Percentiles rank a stretch among this genome's conserved stretches.
These are phyloP conservation scores for Leersia perrieri DNA, from an alignment of 176 grass and related monocot species.

Conservation along the genomic window DNA sequence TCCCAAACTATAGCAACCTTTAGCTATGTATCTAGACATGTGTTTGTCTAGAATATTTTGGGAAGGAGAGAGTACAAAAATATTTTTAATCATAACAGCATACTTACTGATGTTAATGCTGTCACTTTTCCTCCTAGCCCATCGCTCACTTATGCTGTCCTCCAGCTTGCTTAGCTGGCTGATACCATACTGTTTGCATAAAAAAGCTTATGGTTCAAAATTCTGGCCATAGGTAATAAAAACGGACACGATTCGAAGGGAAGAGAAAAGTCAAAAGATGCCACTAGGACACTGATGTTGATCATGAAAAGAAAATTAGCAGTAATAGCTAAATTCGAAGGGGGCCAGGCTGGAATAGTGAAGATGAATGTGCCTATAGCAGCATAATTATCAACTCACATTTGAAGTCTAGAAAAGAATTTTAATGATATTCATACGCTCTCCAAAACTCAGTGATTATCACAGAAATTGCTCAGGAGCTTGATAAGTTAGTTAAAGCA, in stretches of 20 bases:
- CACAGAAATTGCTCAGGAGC: conserved; percentile 4
- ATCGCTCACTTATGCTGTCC: conserved; percentile 94
- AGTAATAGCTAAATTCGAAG: conserved; percentile 3
- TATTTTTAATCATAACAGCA: conserved; percentile 16
- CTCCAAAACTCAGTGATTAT: background rate
- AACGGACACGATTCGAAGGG: conserved; percentile 7
- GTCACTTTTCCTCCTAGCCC: conserved; percentile 71
- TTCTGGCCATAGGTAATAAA: conserved; percentile 12
- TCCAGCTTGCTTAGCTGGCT: conserved; percentile 91
- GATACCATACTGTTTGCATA: conserved; percentile 77
- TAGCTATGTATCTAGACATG: too few species aligned
- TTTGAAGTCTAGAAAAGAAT: background rate
- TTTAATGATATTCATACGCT: background rate
- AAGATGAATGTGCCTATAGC: background rate
- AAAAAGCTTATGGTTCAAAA: conserved; percentile 38
- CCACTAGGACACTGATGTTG: background rate
- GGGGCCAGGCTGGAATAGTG: background rate
- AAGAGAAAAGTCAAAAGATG: background rate
- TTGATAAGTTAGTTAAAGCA: conserved; percentile 17
- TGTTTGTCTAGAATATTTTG: too few species aligned
- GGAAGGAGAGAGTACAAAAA: too few species aligned
- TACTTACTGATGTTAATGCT: conserved; percentile 71
- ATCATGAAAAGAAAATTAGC: conserved; percentile 16
- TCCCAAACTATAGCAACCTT: too few species aligned
- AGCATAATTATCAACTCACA: background rate